Conservation (phyloP, 257 asterid species). For the Jacaranda mimosifolia region DNA sequence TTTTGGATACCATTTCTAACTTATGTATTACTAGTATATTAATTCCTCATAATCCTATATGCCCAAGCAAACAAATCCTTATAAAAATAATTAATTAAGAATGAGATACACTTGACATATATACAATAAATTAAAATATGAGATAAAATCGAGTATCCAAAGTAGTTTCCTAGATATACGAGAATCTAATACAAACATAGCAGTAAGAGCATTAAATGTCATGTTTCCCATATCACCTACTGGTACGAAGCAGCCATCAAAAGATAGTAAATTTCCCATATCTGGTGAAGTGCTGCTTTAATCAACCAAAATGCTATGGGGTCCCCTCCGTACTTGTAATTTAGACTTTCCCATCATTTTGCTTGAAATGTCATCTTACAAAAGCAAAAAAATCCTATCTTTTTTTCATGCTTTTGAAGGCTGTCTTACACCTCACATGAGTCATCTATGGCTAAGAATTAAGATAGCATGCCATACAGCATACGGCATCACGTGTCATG, state of each 20-base stretch:
- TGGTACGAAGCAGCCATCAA: neutral
- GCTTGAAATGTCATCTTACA: neutral
- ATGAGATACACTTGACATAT: too few species aligned
- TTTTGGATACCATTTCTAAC: too few species aligned
- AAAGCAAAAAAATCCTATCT: neutral
- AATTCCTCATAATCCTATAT: too few species aligned
- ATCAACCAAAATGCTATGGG: neutral
- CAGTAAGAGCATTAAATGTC: neutral
- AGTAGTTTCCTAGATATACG: too few species aligned
- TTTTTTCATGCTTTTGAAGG: neutral
- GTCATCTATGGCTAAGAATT: neutral
- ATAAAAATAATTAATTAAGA: too few species aligned
- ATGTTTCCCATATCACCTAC: neutral
- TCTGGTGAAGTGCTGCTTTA: neutral
- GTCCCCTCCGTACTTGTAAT: neutral
- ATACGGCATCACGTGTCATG: constrained; percentile 42
- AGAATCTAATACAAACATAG: too few species aligned
- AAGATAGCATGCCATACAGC: constrained; percentile 37
- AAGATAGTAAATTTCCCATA: neutral
- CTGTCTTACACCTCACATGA: constrained; percentile 30
- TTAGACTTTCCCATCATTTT: neutral
- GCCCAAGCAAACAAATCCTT: too few species aligned
- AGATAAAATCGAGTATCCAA: too few species aligned
- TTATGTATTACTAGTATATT: too few species aligned
- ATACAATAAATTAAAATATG: too few species aligned